Base-by-base conservation (phyloP, 768 basidiomycete genomes). In the Dentipellis fragilis region DNA sequence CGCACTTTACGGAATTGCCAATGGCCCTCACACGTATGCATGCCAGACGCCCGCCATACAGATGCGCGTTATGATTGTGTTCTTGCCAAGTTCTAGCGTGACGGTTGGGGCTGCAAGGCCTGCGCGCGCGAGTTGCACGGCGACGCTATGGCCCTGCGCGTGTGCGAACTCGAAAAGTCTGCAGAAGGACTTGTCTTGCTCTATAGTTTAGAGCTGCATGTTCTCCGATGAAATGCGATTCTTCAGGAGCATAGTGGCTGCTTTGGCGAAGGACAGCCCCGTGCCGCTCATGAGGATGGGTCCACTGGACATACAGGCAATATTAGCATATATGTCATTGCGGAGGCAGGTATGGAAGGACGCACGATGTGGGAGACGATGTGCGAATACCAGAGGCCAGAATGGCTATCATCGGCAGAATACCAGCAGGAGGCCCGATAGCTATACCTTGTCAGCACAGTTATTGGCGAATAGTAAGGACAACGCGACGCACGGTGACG, bases 51-150 rank as follows among this genome's bases (percentile, higher is more conserved):
- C 74, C 4, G 65, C 64, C 10, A n/a, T n/a, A n/a, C n/a, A n/a
- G n/a, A 67, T 68, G 45, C 68, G 68, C 1, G 66, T 60, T 5
- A 77, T 77, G 11, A 62, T 52, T 10, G 67, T 39, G 29, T 67
- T 67, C n/a, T 63, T 58, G 34, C 68, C 53, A 34, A 85, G 63
- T 83, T 84, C 89, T 0, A 85, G 84, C 0, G 81, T 76, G 14
- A 78, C 66, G 0, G 75, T 81, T 8, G 80, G 81, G 0, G 80
- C 85, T 65, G 89, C 89, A 16, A 87, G 73, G 0, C 89, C 88
- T 0, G 86, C 84, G 58, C 90, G 88, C 0, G 77, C 83, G 16
- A 90, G 76, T 65, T 91, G 89, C 54, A 89, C 83, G 10, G 73
- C 88, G 19, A 89, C 77, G 50, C 83, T 81, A 63, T 85, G 80